These are phyloP conservation scores for Sutorius eximius DNA, from an alignment of 1,284 basidiomycete species.

Conservation along the genomic window DNA sequence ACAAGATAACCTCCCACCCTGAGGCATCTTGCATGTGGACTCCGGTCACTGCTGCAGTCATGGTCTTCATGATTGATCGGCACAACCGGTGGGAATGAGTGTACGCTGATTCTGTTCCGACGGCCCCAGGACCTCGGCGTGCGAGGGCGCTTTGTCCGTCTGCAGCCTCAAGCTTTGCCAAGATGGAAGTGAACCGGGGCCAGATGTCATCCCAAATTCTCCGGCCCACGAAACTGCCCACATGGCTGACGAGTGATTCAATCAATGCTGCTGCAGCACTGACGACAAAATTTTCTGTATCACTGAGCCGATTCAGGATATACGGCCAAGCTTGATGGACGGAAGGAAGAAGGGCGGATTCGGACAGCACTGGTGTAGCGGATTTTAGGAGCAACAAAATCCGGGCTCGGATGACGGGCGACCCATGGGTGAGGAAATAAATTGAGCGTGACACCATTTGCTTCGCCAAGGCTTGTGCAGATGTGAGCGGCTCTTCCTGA, in stretches of 20 bases:
- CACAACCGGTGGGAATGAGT: constrained; percentile 78
- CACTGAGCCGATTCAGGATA: constrained; percentile 77
- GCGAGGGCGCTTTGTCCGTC: constrained; percentile 67
- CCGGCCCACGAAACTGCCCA: constrained; percentile 81
- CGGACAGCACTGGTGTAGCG: constrained; percentile 74
- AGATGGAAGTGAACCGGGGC: constrained; percentile 71
- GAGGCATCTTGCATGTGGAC: constrained; percentile 70
- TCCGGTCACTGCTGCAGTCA: constrained; percentile 60
- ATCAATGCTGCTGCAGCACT: constrained; percentile 71
- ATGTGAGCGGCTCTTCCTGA: constrained; percentile 55
- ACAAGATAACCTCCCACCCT: constrained; percentile 76
- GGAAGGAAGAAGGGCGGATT: constrained; percentile 74
- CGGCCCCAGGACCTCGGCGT: constrained; percentile 46
- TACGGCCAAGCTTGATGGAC: constrained; percentile 89
- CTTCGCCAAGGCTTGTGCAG: constrained; percentile 72
- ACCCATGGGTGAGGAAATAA: constrained; percentile 88
- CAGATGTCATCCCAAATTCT: constrained; percentile 88
- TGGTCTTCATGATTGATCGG: constrained; percentile 67
- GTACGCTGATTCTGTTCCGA: constrained; percentile 69
- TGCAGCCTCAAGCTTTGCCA: constrained; percentile 56
- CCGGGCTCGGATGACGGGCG: constrained; percentile 77
- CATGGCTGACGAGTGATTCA: constrained; percentile 62
- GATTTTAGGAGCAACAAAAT: constrained; percentile 74
- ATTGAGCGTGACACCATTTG: constrained; percentile 83
- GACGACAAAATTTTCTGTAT: constrained; percentile 75